A percentile compares a stretch with the other conserved stretches of the same genome.
phyloP scores from a whole-genome alignment of 441 rosid genomes.

The Gossypium gossypioides region DNA sequence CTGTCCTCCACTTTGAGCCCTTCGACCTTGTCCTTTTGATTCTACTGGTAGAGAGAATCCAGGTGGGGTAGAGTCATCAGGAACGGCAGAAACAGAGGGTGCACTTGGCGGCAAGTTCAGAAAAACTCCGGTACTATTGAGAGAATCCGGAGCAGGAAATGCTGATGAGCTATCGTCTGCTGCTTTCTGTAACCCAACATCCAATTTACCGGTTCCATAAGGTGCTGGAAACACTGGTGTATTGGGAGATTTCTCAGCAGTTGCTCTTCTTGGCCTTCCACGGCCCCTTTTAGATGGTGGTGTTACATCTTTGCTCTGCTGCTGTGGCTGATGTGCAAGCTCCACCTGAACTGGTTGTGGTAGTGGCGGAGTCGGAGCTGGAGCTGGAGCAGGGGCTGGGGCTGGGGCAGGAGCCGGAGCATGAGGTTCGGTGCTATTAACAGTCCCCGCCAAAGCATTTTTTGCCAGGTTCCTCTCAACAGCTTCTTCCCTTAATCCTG shows the following conservation, averaged over 20 bases:
- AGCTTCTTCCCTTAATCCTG: constrained; percentile 49
- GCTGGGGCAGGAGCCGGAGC: constrained; percentile 16
- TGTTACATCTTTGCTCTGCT: constrained; percentile 43
- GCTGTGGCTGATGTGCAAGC: constrained; percentile 29
- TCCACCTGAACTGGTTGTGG: constrained; percentile 17
- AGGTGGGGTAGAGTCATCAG: constrained; percentile 27
- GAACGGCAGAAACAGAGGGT: constrained; percentile 24
- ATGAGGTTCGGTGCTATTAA: constrained; percentile 27
- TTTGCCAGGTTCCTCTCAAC: constrained; percentile 31
- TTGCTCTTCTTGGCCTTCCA: constrained; percentile 76
- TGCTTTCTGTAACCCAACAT: constrained; percentile 29
- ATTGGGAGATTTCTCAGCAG: constrained; percentile 36
- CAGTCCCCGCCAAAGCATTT: constrained; percentile 23
- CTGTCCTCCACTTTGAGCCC: constrained; percentile 45
- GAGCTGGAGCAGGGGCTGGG: constrained; percentile 8
- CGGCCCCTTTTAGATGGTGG: constrained; percentile 90
- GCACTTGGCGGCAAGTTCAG: constrained; percentile 29
- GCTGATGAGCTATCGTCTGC: constrained; percentile 28
- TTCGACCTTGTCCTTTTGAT: constrained; percentile 53
- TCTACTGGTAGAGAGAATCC: constrained; percentile 28
- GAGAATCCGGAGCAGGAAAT: constrained; percentile 24
- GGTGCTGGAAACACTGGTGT: constrained; percentile 24
- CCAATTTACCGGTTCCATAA: constrained; percentile 29
- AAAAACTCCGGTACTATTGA: constrained; percentile 15
- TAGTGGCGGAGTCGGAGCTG: constrained; percentile 9